Base-by-base conservation (phyloP, 805 yeast species). In the Ogataea ganodermae region DNA sequence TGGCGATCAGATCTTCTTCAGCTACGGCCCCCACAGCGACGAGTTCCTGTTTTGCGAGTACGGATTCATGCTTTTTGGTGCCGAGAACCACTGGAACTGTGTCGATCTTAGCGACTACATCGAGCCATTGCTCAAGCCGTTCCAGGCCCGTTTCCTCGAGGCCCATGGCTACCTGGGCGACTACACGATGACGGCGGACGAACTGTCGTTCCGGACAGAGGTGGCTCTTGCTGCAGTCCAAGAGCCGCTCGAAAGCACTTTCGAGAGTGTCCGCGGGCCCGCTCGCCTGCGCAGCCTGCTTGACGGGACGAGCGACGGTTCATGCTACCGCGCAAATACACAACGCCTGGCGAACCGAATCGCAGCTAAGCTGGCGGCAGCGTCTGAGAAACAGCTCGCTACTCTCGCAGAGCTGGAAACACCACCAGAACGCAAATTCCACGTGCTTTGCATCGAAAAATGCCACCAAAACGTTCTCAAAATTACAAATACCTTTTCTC, bases 11-110 rank as follows among this genome's bases (percentile, higher is more conserved):
- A 55, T 92, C 2, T 80, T 71, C 56, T 74, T 92, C 54, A 79
- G 84, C 43, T 92, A 92, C 62, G 98, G 98, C 0, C 83, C 96
- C 1, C 97, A 92, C 64, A 81, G 86, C 8, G 90, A 92, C 62
- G 89, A 82, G 42, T 88, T 88, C 54, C 67, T 92, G 27, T 69
- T 89, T 8, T 81, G 86, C 58, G 98, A 92, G 64, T 92, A 92
- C 61, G 98, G 97, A 0, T 92, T 92, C 70, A 73, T 75, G 30
- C 64, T 86, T 1, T 61, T 63, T 0, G 28, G 50, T 0, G 48
- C 44, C 1, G 24, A 26, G 5, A 89, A 89, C 60, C 67, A 63
- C 17, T 86, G 91, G 89, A 83, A 89, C 56, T 81, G 70, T 52
- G 62, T 90, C 2, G 95, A 91, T 60, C 60, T 91, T 3, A 66